Conservation (phyloP, 306 rosid species). For the Sicyos edulis region DNA sequence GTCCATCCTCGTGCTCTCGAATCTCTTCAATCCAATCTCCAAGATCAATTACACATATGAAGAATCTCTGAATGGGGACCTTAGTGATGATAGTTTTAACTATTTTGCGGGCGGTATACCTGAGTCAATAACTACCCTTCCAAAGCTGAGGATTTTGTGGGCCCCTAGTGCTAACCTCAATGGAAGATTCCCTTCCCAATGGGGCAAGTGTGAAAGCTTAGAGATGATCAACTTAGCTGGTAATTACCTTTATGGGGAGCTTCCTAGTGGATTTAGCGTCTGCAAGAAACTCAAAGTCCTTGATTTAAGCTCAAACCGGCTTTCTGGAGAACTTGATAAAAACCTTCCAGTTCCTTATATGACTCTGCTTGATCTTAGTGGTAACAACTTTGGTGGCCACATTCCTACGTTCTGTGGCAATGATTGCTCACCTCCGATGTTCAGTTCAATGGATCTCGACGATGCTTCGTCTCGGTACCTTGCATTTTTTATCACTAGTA, state of each 20-base stretch:
- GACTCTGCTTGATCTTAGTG: slow-evolving; percentile 73
- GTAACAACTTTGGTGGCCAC: slow-evolving; percentile 52
- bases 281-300: slow-evolving; percentile 67
- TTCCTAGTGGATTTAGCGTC: slow-evolving; percentile 39
- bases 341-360: slow-evolving; percentile 64
- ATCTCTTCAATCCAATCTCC: slow-evolving; percentile 44
- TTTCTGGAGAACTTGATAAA: slow-evolving; percentile 50
- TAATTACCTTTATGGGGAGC: slow-evolving; percentile 55
- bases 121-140: slow-evolving; percentile 45
- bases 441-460: slow-evolving; percentile 24
- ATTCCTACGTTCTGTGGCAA: slow-evolving; percentile 40
- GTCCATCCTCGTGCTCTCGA: slow-evolving; percentile 70
- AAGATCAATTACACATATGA: slow-evolving; percentile 26
- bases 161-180: slow-evolving; percentile 73
- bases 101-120: slow-evolving; percentile 73
- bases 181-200: slow-evolving; percentile 43
- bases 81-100: slow-evolving; percentile 51
- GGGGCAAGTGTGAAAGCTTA: slow-evolving; percentile 64
- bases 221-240: slow-evolving; percentile 77
- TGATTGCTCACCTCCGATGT: slow-evolving; percentile 33
- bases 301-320: slow-evolving; percentile 58
- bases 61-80: slow-evolving; percentile 32
- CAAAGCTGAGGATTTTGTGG: slow-evolving; percentile 73
- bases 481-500: slow-evolving; percentile 44
- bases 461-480: slow-evolving; percentile 30